Evolutionary conservation across 2,329 filamentous ascomycete species (phyloP).

Genomic region (Cladophialophora carrionii): DNA sequence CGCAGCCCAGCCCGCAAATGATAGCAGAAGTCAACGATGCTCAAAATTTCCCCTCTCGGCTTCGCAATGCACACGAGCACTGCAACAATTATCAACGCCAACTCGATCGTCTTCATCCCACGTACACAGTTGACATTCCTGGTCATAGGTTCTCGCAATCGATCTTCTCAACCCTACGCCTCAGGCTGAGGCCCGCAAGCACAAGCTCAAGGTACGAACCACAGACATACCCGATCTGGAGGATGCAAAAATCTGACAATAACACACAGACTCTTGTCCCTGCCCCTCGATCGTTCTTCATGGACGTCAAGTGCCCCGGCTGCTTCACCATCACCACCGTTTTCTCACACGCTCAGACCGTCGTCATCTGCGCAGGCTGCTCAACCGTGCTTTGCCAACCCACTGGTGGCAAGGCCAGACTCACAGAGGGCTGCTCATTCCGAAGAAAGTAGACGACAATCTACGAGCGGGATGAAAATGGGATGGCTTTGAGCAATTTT

Average conservation of each 20-base stretch:
- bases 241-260: conserved; percentile 25
- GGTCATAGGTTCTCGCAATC: conserved; percentile 93
- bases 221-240: background rate
- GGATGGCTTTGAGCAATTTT: conserved; percentile 41
- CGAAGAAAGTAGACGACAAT: conserved; percentile 87
- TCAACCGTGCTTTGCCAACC: conserved; percentile 99
- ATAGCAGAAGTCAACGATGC: conserved; percentile 24
- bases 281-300: conserved; percentile 98
- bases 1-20: conserved; percentile 44
- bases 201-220: conserved; percentile 96
- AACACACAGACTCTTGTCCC: conserved; percentile 79
- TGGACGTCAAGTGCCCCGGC: conserved; percentile 99
- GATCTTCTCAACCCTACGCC: conserved; percentile 99
- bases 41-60: conserved; percentile 32
- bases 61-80: conserved; percentile 37
- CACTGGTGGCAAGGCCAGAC: conserved; percentile 96
- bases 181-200: conserved; percentile 98
- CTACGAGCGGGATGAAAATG: conserved; percentile 36
- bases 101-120: conserved; percentile 24
- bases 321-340: conserved; percentile 99
- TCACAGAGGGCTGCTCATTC: conserved; percentile 99
- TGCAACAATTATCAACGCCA: conserved; percentile 31
- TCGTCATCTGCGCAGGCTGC: conserved; percentile 99
- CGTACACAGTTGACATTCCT: conserved; percentile 34
- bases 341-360: conserved; percentile 99